Evolutionary conservation across 169 alveolate genomes (phyloP), one percentile per base, ranked within the genome.

Genomic region (Cryptosporidium viatorum): DNA sequence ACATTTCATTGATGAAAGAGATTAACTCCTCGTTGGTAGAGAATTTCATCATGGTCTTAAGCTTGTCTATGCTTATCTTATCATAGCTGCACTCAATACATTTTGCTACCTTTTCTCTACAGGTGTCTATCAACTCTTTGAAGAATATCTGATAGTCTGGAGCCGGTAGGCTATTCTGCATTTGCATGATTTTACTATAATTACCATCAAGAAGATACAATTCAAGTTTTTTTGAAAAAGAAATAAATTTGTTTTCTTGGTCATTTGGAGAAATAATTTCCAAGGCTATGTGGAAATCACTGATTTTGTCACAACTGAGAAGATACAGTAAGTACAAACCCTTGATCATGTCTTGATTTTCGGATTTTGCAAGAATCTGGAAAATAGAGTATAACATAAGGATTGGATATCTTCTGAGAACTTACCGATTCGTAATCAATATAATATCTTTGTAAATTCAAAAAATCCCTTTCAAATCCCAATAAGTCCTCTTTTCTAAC

Each of bases 121-220:
- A 80, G 14, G 89, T 80, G 35, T 80, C 37, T 0, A 67, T 37
- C 21, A 80, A 23, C 35, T 80, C 43, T 0, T 62, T 33, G 16
- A 60, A 62, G 55, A 80, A 80, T 12, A 39, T 21, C 52, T 59
- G 33, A 29, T 80, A 80, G 68, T 80, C 39, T 14, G 89, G 68
- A n/a, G 50, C 39, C 21, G 89, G 89, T 37, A 80, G 8, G 21
- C 37, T 35, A 16, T 55, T 62, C 21, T 50, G 35, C 55, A 80
- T 48, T 55, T 80, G 65, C 89, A 80, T 80, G 18, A 80, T 59
- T 31, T 80, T 80, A 26, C 50, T 39, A 65, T 91, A 91, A 58
- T 91, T 91, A 33, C 93, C 93, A 58, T 91, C 93, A 68, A 85
- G 58, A 29, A 91, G 84, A 39, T 74, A 73, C 29, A 73, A 74